Evolutionary conservation across 2,329 filamentous ascomycete genomes (phyloP), one percentile per base, ranked within the genome.

Genomic region (Pestalotiopsis sp.): DNA sequence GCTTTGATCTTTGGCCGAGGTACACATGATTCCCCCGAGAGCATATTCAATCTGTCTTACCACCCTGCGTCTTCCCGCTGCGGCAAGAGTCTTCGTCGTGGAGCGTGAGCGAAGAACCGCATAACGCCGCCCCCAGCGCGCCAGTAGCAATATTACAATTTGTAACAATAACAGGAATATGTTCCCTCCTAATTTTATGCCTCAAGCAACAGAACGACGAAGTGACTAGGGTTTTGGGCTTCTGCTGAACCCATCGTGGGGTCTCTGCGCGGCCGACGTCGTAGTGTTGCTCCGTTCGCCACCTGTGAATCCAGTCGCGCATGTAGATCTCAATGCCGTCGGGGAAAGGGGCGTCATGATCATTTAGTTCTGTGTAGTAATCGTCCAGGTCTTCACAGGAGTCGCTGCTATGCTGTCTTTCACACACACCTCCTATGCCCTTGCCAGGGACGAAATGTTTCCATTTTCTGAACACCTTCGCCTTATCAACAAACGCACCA

Each of bases 301-400:
- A 1, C 90, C 88, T 0, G 89, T 88, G 4, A 82, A 90, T 9
- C 89, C 89, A 0, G 87, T 87, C 0, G 89, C 88, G 0, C 84
- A 87, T 70, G 84, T 87, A 61, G 86, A 91, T 74, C 81, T 89
- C 61, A 90, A 91, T 71, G 88, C 88, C 3, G 87, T 85, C 11
- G 88, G 88, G 2, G 82, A 78, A 70, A 82, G 77, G 2, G 87
- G 87, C n/a, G 88, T 86, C 38, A 87, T 86, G 0, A 75, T 84
- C 17, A 90, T 90, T 87, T 89, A 87, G 86, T 85, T 85, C 67
- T 88, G 88, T 69, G 86, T 89, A 20, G 87, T 90, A 69, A 82
- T 91, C 0, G 87, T 91, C 2, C 89, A 91, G 69, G 88, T 89
- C 76, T 90, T 91, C 78, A 91, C 89, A 0, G 88, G 89, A 23